Evolutionary conservation across 2,329 filamentous ascomycete genomes (phyloP).

Genomic region (Alternaria infectoria): DNA sequence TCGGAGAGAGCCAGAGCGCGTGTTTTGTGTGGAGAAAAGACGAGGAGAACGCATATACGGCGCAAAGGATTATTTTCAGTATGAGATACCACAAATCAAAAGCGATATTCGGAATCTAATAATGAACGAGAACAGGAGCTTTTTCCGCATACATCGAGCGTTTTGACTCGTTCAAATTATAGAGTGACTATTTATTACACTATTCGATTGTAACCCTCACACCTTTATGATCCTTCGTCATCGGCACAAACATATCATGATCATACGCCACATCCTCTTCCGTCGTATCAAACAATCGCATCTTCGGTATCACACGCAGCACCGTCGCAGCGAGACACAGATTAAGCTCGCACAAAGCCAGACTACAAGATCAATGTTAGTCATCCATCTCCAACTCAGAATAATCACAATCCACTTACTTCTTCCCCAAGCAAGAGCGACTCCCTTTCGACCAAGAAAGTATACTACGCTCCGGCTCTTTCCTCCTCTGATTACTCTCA

Average conservation of each 20-base stretch:
- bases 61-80: neutral
- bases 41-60: neutral
- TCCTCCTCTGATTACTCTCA: conserved; percentile 29
- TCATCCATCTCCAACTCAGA: neutral
- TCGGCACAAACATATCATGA: conserved; percentile 36
- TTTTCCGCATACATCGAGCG: fast-evolving
- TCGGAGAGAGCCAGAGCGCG: neutral
- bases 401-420: conserved; percentile 26
- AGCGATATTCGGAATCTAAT: neutral
- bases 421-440: conserved; percentile 41
- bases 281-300: conserved; percentile 29
- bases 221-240: conserved; percentile 32
- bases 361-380: conserved; percentile 10
- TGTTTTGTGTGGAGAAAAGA: neutral
- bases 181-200: fast-evolving
- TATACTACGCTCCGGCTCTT: conserved; percentile 35
- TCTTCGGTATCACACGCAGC: conserved; percentile 31
- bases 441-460: conserved; percentile 42
- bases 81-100: neutral
- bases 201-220: conserved; percentile 24
- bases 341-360: conserved; percentile 32
- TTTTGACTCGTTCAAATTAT: neutral
- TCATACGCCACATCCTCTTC: conserved; percentile 30
- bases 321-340: conserved; percentile 27
- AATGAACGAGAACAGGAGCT: neutral